Evolutionary conservation across 768 basidiomycete genomes (phyloP).

Genomic region (Cystofilobasidium capitatum): DNA sequence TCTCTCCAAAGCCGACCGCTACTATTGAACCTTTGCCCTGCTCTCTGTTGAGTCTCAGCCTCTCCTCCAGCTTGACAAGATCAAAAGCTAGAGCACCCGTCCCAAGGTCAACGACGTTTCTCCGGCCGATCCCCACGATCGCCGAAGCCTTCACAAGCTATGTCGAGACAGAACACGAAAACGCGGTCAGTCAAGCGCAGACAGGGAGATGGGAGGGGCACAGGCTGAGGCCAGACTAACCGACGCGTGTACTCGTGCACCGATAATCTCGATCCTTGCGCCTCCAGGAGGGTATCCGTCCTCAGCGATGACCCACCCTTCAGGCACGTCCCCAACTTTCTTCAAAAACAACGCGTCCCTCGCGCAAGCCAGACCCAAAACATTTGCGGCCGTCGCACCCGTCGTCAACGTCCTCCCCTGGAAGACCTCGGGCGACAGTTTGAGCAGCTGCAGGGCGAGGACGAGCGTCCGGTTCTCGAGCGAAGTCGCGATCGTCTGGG

Average conservation of each 20-base stretch:
- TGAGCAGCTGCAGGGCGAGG: constrained; percentile 31
- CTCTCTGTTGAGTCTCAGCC: constrained; percentile 33
- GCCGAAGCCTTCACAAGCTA: constrained; percentile 42
- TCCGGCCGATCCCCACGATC: constrained; percentile 41
- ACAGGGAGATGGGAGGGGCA: too few species aligned
- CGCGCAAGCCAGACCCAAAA: constrained; percentile 43
- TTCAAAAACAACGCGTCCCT: constrained; percentile 37
- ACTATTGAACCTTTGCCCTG: constrained; percentile 37
- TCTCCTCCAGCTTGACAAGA: constrained; percentile 34
- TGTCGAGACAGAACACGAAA: not conserved
- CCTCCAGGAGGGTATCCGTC: constrained; percentile 36
- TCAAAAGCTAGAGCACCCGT: constrained; percentile 38
- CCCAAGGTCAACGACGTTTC: constrained; percentile 38
- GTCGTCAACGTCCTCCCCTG: constrained; percentile 41
- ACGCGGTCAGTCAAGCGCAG: not conserved
- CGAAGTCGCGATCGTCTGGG: constrained; percentile 31
- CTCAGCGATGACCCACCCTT: constrained; percentile 40
- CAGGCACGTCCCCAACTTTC: constrained; percentile 31
- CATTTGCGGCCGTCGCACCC: constrained; percentile 44
- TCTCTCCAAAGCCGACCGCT: constrained; percentile 41
- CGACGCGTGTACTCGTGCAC: constrained; percentile 42
- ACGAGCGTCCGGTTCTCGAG: constrained; percentile 29
- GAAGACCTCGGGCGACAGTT: constrained; percentile 31
- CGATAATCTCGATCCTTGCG: constrained; percentile 38
- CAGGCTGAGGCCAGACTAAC: not conserved